Percentiles rank a stretch among this genome's conserved stretches.
These are phyloP conservation scores for Hsuehochloa calcarea DNA, from an alignment of 176 grass and related monocot genomes.

Conservation along the genomic window DNA sequence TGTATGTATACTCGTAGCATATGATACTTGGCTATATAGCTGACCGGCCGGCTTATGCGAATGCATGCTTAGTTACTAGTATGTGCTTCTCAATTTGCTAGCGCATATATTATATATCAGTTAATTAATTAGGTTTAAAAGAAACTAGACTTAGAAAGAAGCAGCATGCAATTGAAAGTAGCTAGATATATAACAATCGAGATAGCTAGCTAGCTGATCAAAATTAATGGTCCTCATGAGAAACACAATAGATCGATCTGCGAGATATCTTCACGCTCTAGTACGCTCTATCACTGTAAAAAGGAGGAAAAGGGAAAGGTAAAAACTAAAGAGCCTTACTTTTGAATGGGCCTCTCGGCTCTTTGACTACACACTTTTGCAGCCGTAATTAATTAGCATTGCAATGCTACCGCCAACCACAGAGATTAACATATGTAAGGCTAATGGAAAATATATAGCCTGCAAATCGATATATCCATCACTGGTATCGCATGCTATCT, in stretches of 20 bases:
- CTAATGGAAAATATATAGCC: not conserved
- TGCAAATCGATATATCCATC: not conserved
- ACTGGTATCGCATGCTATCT: conserved; percentile 15
- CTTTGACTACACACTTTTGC: conserved; percentile 45
- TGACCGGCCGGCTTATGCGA: not conserved
- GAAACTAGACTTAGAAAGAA: not conserved
- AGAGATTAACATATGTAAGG: not conserved
- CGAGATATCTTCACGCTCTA: conserved; percentile 31
- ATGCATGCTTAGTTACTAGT: not conserved
- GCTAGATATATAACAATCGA: not conserved
- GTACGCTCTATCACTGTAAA: conserved; percentile 58
- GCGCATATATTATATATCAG: too few species aligned
- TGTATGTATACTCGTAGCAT: not conserved
- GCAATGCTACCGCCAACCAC: not conserved
- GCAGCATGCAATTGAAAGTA: not conserved
- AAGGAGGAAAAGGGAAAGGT: conserved; percentile 48
- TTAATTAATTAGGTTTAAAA: not conserved
- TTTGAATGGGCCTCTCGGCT: conserved; percentile 45
- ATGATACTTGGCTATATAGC: not conserved
- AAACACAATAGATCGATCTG: conserved; percentile 36
- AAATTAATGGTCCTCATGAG: conserved; percentile 18
- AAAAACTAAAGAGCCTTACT: conserved; percentile 46
- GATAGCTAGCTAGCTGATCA: not conserved
- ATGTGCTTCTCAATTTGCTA: not conserved
- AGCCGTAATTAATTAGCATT: not conserved